Evolutionary conservation across 2,329 filamentous ascomycete genomes (phyloP).

Genomic region (Cercospora beticola): DNA sequence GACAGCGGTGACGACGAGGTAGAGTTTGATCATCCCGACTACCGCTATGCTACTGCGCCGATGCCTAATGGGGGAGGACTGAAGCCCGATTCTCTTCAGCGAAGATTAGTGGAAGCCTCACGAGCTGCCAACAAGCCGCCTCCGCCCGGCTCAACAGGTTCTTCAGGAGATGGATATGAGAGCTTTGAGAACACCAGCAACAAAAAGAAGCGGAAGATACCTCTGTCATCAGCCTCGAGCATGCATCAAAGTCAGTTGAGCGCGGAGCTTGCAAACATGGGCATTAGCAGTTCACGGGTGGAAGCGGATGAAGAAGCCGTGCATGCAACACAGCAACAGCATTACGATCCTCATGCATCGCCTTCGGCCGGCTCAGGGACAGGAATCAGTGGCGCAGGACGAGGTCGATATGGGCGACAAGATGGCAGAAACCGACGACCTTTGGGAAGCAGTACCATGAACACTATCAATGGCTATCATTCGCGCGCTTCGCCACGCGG

Average conservation of each 20-base stretch:
- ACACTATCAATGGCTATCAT: constrained; percentile 44
- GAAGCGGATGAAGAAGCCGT: constrained; percentile 40
- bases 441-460: constrained; percentile 43
- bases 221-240: constrained; percentile 73
- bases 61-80: constrained; percentile 25
- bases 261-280: constrained; percentile 64
- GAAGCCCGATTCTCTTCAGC: constrained; percentile 38
- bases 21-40: constrained; percentile 43
- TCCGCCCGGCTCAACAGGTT: constrained; percentile 58
- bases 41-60: constrained; percentile 43
- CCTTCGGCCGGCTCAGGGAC: constrained; percentile 50
- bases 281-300: constrained; percentile 51
- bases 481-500: constrained; percentile 24
- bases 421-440: constrained; percentile 45
- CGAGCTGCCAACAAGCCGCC: constrained; percentile 34
- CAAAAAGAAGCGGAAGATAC: constrained; percentile 98
- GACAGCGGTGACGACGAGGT: constrained; percentile 63
- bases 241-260: constrained; percentile 60
- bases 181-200: constrained; percentile 98
- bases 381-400: constrained; percentile 79
- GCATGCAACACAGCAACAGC: constrained; percentile 44
- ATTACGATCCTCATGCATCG: constrained; percentile 54
- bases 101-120: constrained; percentile 39
- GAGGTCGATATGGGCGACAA: constrained; percentile 75
- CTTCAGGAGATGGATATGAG: constrained; percentile 84